Base-by-base conservation (phyloP, 2,329 filamentous ascomycete genomes). In the Aspergillus felis region DNA sequence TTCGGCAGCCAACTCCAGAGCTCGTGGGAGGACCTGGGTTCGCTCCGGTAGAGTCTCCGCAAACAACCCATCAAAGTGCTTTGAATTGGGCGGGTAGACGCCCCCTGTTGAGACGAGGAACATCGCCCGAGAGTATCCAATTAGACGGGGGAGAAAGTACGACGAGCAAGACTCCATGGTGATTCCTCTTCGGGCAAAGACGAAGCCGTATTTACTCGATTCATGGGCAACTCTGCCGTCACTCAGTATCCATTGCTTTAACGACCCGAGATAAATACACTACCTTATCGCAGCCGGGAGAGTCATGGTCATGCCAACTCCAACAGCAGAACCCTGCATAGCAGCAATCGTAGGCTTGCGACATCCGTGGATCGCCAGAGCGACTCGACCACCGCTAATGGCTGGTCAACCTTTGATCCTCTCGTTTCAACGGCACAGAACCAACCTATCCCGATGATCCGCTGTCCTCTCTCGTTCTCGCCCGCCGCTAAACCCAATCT, bases 151-250 rank as follows among this genome's bases (percentile, higher is more conserved):
- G 38, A 92, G 78, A 77, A 90, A 92, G 72, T 83, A 92, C 8
- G 84, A 87, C 52, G 82, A 85, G 67, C 84, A 87, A 0, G 87
- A 88, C 73, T 92, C 89, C 83, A 89, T 87, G 58, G 85, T 80
- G 66, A 92, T 79, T 1, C 88, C 89, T 47, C 88, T 81, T 27
- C 87, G 82, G 25, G 82, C 80, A 71, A 92, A 92, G 20, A 91
- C 87, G 68, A 91, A 90, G 53, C 88, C 89, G 61, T 91, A 82
- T 68, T 88, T 88, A 2, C 87, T 86, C 10, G 76, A 73, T 44
- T 75, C 69, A 62, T 82, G 84, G 44, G 78, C 84, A 60, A 87
- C 75, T 46, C 83, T 72, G 20, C 10, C 9, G 22, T 53, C 20
- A 24, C 29, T 57, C 9, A 41, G 25, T 53, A n/a, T 12, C 14